These are phyloP conservation scores for Cyathus striatus DNA, from an alignment of 768 basidiomycete genomes.

Conservation along the genomic window DNA sequence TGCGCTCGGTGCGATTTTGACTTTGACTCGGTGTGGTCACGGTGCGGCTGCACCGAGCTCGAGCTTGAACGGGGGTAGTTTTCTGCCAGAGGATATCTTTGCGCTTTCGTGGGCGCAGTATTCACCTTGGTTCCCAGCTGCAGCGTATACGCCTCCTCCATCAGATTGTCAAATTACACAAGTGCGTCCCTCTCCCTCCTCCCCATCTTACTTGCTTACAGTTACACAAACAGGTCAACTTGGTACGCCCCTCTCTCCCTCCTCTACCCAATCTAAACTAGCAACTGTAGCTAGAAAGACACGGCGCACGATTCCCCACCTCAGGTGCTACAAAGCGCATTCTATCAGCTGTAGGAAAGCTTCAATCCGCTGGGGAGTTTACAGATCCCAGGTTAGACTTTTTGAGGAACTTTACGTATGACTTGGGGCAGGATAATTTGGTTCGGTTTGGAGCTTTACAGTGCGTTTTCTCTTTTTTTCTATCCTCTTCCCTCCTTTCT, in stretches of 20 bases:
- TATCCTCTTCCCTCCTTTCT: neutral
- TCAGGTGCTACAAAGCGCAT: conserved; percentile 33
- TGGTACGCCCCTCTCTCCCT: conserved; percentile 4
- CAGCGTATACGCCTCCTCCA: neutral
- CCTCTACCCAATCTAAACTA: conserved; percentile 6
- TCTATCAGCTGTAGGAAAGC: conserved; percentile 42
- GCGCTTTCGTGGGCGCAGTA: neutral
- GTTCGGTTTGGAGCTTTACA: conserved; percentile 64
- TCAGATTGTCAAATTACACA: neutral
- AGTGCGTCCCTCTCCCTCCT: neutral
- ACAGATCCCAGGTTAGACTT: conserved; percentile 49
- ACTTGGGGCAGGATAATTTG: conserved; percentile 52
- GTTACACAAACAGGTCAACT: neutral
- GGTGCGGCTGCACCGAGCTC: too few species aligned
- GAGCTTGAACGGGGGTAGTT: too few species aligned
- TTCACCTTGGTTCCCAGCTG: neutral
- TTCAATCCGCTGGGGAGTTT: conserved; percentile 42
- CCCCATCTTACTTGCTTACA: neutral
- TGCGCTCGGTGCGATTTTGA: too few species aligned
- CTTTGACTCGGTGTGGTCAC: too few species aligned
- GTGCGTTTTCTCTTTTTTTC: conserved; percentile 28
- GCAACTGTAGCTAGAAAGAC: conserved; percentile 60
- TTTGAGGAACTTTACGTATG: conserved; percentile 50
- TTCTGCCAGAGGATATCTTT: too few species aligned
- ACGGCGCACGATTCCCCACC: conserved; percentile 79